Evolutionary conservation across 2,329 filamentous ascomycete species (phyloP).

Genomic region (Lachnellula hyalina): DNA sequence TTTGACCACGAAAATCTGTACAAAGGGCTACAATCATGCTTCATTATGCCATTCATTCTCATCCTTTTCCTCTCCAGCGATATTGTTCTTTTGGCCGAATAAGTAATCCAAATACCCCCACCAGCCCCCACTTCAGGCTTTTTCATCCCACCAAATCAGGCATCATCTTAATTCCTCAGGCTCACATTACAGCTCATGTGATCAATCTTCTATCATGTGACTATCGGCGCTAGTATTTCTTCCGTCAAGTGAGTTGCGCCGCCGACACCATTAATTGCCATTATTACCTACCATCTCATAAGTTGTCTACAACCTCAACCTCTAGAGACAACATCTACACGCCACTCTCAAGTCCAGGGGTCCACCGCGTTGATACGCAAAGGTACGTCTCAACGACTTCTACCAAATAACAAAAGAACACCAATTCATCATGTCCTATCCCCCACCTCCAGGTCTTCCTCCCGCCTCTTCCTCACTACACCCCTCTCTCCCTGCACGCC

Average conservation of each 20-base stretch:
- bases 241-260: background rate
- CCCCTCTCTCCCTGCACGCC: constrained; percentile 71
- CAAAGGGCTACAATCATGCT: too few species aligned
- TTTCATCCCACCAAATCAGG: constrained; percentile 7
- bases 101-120: background rate
- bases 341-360: background rate
- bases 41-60: too few species aligned
- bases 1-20: too few species aligned
- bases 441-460: constrained; percentile 72
- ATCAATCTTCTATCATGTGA: background rate
- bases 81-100: background rate
- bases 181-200: background rate
- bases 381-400: constrained; percentile 33
- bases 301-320: background rate
- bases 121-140: background rate
- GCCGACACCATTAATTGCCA: background rate
- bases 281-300: background rate
- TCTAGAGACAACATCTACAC: background rate
- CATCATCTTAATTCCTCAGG: background rate
- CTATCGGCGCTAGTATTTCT: background rate
- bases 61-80: too few species aligned
- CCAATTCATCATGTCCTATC: constrained; percentile 75
- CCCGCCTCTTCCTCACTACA: constrained; percentile 37
- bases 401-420: constrained; percentile 26
- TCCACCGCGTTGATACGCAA: constrained; percentile 28